phyloP scores from a whole-genome alignment of 306 rosid genomes.

The Purshia tridentata region DNA sequence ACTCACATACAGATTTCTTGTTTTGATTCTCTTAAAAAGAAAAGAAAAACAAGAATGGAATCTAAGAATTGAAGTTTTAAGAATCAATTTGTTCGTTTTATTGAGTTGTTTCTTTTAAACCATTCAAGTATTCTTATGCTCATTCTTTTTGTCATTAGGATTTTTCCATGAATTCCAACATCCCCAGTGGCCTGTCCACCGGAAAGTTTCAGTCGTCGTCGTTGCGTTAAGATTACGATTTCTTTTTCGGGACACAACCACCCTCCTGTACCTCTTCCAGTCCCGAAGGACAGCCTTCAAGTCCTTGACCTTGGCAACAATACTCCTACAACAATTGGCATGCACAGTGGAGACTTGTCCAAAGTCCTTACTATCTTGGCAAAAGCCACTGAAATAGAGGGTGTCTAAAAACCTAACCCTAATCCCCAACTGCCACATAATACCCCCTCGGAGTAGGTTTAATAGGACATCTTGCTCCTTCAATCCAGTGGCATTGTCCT shows the following conservation, averaged over 20 bases:
- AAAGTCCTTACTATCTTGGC: conserved; percentile 66
- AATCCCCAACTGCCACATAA: conserved; percentile 41
- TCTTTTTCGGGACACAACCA: conserved; percentile 6
- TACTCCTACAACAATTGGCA: conserved; percentile 76
- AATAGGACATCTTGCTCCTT: conserved; percentile 80
- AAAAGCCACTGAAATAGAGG: conserved; percentile 76
- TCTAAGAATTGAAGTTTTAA: no score
- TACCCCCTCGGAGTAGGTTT: conserved; percentile 35
- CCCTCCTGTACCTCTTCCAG: conserved; percentile 62
- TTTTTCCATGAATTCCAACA: conserved; percentile 59
- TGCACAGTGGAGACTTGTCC: conserved; percentile 58
- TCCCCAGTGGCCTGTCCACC: conserved; percentile 44
- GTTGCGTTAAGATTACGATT: conserved; percentile 17
- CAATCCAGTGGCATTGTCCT: conserved; percentile 47
- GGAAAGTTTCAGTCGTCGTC: background rate
- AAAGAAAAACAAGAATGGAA: background rate
- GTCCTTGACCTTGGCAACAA: conserved; percentile 58
- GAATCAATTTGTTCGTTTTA: background rate
- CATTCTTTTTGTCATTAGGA: background rate
- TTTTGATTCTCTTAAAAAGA: background rate
- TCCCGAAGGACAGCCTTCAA: conserved; percentile 43
- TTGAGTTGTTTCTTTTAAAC: background rate
- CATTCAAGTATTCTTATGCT: conserved; percentile 3
- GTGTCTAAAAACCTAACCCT: conserved; percentile 68
- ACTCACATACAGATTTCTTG: background rate